phyloP scores from a whole-genome alignment of 2,329 filamentous ascomycete genomes.

The Rasamsonia emersonii region DNA sequence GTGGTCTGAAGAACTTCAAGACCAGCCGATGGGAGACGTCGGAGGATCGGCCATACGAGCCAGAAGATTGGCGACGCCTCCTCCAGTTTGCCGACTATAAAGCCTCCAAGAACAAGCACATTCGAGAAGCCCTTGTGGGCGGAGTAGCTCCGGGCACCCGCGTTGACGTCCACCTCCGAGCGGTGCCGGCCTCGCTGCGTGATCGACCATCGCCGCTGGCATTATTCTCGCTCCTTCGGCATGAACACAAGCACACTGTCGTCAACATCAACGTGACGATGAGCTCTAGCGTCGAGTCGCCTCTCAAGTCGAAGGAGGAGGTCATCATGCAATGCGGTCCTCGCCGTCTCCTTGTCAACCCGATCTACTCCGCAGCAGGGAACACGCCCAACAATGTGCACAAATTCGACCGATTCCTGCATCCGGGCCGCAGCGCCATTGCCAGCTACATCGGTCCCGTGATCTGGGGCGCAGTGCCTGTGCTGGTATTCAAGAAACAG shows the following conservation, averaged over 20 bases:
- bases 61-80: constrained; percentile 79
- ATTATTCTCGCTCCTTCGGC: constrained; percentile 78
- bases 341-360: constrained; percentile 77
- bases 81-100: constrained; percentile 87
- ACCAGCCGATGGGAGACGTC: constrained; percentile 82
- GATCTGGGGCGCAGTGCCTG: constrained; percentile 86
- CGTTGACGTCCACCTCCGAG: constrained; percentile 67
- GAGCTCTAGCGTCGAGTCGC: constrained; percentile 62
- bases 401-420: constrained; percentile 87
- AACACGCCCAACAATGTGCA: constrained; percentile 94
- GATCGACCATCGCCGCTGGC: constrained; percentile 52
- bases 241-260: constrained; percentile 89
- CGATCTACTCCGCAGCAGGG: constrained; percentile 80
- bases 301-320: constrained; percentile 86
- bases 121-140: constrained; percentile 78
- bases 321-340: constrained; percentile 86
- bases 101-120: constrained; percentile 64
- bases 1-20: constrained; percentile 83
- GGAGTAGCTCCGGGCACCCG: constrained; percentile 77
- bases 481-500: constrained; percentile 69
- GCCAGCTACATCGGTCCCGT: constrained; percentile 85
- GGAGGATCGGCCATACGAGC: constrained; percentile 79
- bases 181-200: constrained; percentile 48
- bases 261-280: constrained; percentile 86
- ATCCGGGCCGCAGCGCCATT: constrained; percentile 81